A percentile compares a stretch with the other conserved stretches of the same genome.
Conservation (phyloP, 2,329 filamentous ascomycete species). For the Colletotrichum lentis region DNA sequence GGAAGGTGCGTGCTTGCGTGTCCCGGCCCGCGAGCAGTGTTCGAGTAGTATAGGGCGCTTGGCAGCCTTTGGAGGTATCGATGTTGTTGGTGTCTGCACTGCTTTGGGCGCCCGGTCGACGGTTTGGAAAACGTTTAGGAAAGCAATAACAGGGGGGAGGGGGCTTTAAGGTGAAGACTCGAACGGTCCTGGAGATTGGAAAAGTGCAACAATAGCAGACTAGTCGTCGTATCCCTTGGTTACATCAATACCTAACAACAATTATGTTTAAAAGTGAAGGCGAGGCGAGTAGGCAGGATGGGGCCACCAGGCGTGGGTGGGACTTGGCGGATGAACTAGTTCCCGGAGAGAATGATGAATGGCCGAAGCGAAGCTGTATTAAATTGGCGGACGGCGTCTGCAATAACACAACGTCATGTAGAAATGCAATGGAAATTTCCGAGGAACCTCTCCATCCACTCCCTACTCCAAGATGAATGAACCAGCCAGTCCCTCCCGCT, state of each 20-base stretch:
- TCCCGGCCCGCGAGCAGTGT: slow-evolving; percentile 11
- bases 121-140: slow-evolving; percentile 36
- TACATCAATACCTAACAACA: slow-evolving; percentile 38
- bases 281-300: background rate
- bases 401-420: background rate
- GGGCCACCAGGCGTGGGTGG: background rate
- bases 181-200: slow-evolving; percentile 25
- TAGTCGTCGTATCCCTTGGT: slow-evolving; percentile 33
- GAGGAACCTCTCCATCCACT: background rate
- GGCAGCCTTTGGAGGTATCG: slow-evolving; percentile 15
- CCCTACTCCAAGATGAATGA: background rate
- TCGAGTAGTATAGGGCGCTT: slow-evolving; percentile 29
- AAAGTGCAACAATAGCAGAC: slow-evolving; percentile 33
- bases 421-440: background rate
- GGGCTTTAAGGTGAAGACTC: slow-evolving; percentile 12
- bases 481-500: background rate
- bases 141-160: slow-evolving; percentile 8
- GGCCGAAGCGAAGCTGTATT: background rate
- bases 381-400: background rate
- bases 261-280: slow-evolving; percentile 28
- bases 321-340: background rate
- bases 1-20: slow-evolving; percentile 3
- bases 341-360: background rate
- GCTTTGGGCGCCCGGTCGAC: slow-evolving; percentile 29
- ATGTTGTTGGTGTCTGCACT: slow-evolving; percentile 30